Base-by-base conservation (phyloP, 768 basidiomycete species). In the Pleurotus pulmonarius region DNA sequence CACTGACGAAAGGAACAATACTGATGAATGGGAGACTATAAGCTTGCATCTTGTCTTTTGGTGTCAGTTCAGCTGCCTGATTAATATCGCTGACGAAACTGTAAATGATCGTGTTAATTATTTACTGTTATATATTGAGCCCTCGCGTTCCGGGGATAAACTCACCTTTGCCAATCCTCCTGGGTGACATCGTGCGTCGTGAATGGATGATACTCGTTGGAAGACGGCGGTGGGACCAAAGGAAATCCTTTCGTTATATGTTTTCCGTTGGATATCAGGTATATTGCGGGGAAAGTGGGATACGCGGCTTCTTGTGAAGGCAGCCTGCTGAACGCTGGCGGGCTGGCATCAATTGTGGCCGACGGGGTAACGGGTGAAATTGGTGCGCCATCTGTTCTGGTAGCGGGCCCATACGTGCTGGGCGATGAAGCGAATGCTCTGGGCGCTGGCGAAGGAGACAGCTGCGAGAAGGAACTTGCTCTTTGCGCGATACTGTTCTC, bases 161-260 rank as follows among this genome's bases (percentile, higher is more conserved):
- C 63, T 46, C 51, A 79, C 74, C 71, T 69, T 40, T 66, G 61
- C 83, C 83, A 84, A 63, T 84, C 83, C 15, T 64, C 69, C 64
- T 83, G 75, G 0, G 54, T 60, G 3, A 85, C 65, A 60, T 84
- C 81, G 63, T 80, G 78, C 46, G 74, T 68, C 20, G 64, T 61
- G 61, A 85, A 85, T 22, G 82, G 82, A 61, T 85, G 83, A 8
- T 73, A 73, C 15, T 59, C 58, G 7, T 63, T 25, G 25, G 58
- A 55, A 3, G 75, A 70, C 1, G 76, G 75, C 1, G 83, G 83
- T 0, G 75, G 70, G 5, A 73, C 37, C 12, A 62, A 58, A 0
- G 76, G 76, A 63, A 84, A 83, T 1, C 83, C 81, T 11, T 66
- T 63, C 38, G 65, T 64, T 41, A 84, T 65, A 12, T 64, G 61